Conservation (phyloP, 2,329 filamentous ascomycete species). For the Scedosporium boydii region DNA sequence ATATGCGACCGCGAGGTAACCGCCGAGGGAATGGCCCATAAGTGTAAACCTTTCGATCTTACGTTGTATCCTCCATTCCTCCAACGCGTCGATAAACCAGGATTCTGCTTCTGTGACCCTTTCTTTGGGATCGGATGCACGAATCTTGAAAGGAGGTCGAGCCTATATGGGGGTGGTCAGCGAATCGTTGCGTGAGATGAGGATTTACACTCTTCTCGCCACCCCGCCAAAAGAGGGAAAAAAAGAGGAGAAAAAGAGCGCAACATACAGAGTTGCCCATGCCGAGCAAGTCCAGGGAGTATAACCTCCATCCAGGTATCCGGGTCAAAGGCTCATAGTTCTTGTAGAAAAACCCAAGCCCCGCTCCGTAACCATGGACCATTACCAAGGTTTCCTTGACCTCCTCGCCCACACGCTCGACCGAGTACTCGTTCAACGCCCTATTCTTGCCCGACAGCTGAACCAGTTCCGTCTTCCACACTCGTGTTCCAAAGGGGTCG, state of each 20-base stretch:
- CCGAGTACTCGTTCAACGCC: conserved; percentile 83
- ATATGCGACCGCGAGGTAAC: conserved; percentile 91
- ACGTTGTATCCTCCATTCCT: conserved; percentile 85
- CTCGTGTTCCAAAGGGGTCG: conserved; percentile 76
- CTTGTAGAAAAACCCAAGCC: conserved; percentile 95
- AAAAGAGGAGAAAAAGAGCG: background rate
- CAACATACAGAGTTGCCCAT: conserved; percentile 66
- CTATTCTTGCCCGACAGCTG: conserved; percentile 76
- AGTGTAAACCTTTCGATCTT: conserved; percentile 92
- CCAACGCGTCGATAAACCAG: conserved; percentile 93
- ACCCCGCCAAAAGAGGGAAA: background rate
- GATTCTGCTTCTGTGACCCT: conserved; percentile 84
- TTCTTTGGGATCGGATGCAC: conserved; percentile 67
- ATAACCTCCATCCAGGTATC: conserved; percentile 73
- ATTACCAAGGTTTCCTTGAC: conserved; percentile 85
- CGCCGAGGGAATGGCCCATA: conserved; percentile 85
- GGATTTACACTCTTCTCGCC: no score
- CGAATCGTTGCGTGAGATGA: background rate
- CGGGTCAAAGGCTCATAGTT: conserved; percentile 87
- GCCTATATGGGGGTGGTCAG: conserved; percentile 23
- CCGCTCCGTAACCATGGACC: conserved; percentile 93
- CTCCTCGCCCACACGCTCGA: conserved; percentile 72
- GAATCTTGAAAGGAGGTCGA: conserved; percentile 74
- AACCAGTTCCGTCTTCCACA: conserved; percentile 82
- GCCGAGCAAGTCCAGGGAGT: conserved; percentile 87